phyloP scores from a whole-genome alignment of 2,329 filamentous ascomycete species.

The Fusarium sp. region DNA sequence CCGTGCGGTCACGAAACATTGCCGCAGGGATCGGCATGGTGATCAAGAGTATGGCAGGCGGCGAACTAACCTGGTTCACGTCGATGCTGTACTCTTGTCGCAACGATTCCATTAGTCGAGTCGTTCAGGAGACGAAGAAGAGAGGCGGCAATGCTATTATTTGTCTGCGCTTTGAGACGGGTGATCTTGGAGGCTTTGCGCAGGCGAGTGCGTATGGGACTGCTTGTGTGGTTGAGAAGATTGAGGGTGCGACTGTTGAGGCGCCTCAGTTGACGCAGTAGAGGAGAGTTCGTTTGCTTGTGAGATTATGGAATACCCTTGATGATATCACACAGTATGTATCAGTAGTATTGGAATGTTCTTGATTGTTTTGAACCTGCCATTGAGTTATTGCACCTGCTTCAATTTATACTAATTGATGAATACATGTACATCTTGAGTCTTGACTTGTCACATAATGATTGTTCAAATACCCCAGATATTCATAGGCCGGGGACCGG shows the following conservation, averaged over 20 bases:
- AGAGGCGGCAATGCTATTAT: constrained; percentile 71
- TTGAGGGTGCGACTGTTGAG: constrained; percentile 52
- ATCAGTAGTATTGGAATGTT: neutral
- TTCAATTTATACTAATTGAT: too few species aligned
- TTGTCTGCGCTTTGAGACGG: constrained; percentile 67
- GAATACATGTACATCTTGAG: too few species aligned
- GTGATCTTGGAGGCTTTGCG: constrained; percentile 65
- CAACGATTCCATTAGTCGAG: constrained; percentile 66
- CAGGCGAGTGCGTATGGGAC: constrained; percentile 72
- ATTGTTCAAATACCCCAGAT: neutral
- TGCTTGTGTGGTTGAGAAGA: constrained; percentile 66
- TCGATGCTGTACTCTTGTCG: constrained; percentile 68
- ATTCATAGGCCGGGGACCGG: neutral
- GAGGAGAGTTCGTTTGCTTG: neutral
- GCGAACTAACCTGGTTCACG: constrained; percentile 70
- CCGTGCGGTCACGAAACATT: constrained; percentile 68
- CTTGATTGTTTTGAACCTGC: too few species aligned
- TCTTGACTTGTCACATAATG: too few species aligned
- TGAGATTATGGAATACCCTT: neutral
- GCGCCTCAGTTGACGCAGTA: constrained; percentile 42
- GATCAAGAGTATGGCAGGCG: constrained; percentile 66
- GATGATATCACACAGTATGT: neutral
- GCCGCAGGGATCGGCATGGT: constrained; percentile 66
- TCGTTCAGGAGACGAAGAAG: constrained; percentile 66
- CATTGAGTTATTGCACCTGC: too few species aligned